Percentiles rank a stretch among this genome's conserved stretches.
Evolutionary conservation across 306 rosid species (phyloP).

Genomic region (Myrica gale): DNA sequence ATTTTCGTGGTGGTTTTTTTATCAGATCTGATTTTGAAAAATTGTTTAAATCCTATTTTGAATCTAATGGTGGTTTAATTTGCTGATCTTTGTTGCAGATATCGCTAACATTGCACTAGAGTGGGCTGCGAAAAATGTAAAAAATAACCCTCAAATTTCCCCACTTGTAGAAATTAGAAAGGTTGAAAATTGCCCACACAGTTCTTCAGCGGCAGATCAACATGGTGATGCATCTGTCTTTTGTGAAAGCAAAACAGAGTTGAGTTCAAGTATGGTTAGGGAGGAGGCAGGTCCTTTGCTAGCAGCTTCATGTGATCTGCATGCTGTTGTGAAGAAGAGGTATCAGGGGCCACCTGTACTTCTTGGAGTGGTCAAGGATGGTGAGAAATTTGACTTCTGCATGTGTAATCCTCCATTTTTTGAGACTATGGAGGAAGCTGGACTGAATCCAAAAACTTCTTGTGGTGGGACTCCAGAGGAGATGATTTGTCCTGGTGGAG

Average conservation of each 20-base stretch:
- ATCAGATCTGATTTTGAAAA: neutral
- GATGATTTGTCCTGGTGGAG: constrained; percentile 93
- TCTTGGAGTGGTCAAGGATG: constrained; percentile 68
- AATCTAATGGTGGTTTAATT: constrained; percentile 9
- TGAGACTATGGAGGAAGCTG: constrained; percentile 79
- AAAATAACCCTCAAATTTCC: constrained; percentile 58
- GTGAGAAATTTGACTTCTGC: constrained; percentile 86
- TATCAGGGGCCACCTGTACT: constrained; percentile 75
- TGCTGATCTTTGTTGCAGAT: constrained; percentile 48
- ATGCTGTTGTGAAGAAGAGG: constrained; percentile 22
- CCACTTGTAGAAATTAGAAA: constrained; percentile 59
- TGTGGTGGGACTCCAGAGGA: constrained; percentile 79
- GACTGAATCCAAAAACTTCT: constrained; percentile 81
- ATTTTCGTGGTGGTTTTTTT: neutral
- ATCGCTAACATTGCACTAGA: constrained; percentile 78
- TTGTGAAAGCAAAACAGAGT: constrained; percentile 25
- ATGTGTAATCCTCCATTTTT: constrained; percentile 98
- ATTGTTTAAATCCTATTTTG: constrained; percentile 8
- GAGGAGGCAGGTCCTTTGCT: constrained; percentile 35
- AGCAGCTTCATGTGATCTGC: constrained; percentile 37
- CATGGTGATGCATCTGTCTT: constrained; percentile 19
- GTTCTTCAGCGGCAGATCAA: constrained; percentile 30
- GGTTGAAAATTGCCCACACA: constrained; percentile 41
- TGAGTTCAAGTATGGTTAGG: constrained; percentile 16
- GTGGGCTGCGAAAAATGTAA: constrained; percentile 76